Evolutionary conservation across 129 eudicot species (phyloP).

Genomic region (Lonicera japonica): DNA sequence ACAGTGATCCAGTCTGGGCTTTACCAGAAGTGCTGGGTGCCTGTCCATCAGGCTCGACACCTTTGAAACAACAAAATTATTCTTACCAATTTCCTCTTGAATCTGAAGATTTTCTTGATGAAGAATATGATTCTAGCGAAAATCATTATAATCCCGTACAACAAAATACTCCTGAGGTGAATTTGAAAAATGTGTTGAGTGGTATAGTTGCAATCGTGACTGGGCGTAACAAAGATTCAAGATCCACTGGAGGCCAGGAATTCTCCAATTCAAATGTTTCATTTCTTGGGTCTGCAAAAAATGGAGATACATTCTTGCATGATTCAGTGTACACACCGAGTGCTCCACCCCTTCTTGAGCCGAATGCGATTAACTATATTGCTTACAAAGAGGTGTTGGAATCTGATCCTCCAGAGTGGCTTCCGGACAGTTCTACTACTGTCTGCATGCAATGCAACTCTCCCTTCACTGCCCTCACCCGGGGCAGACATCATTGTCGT

Average conservation of each 20-base stretch:
- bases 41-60: constrained; percentile 3
- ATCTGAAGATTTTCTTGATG: constrained; percentile 57
- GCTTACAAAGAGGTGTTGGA: constrained; percentile 84
- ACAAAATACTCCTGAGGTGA: constrained; percentile 59
- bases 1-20: constrained; percentile 44
- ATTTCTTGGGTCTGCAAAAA: constrained; percentile 67
- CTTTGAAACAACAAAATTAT: constrained; percentile 20
- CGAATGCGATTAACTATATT: constrained; percentile 45
- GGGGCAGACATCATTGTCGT: constrained; percentile 98
- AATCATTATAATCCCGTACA: constrained; percentile 27
- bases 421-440: constrained; percentile 73
- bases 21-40: constrained; percentile 24
- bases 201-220: constrained; percentile 77
- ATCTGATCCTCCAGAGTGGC: constrained; percentile 97
- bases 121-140: constrained; percentile 43
- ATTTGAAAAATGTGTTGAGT: constrained; percentile 69
- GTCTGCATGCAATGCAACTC: constrained; percentile 93
- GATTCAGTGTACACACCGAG: constrained; percentile 88
- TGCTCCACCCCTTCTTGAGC: constrained; percentile 89
- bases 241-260: constrained; percentile 13
- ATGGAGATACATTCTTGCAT: constrained; percentile 76
- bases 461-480: constrained; percentile 88
- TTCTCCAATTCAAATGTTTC: constrained; percentile 50
- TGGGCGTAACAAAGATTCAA: constrained; percentile 60
- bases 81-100: constrained; percentile 27